Evolutionary conservation across 495 filamentous ascomycete species (phyloP), one percentile per base, ranked within the genome.

Genomic region (Melanomma pulvis-pyrius): DNA sequence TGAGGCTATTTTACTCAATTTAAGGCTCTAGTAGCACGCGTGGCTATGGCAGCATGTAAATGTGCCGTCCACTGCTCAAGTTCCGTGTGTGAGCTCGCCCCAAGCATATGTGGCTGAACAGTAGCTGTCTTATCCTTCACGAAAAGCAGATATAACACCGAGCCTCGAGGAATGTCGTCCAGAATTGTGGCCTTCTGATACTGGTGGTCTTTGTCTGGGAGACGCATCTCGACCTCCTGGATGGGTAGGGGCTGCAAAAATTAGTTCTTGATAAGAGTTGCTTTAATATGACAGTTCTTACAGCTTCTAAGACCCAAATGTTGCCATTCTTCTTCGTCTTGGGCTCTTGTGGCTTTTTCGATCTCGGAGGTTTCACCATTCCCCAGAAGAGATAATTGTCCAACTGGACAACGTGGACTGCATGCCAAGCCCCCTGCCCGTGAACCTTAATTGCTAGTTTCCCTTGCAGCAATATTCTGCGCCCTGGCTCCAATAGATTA

Each of bases 351-450:
- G 2, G 9, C 32, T 53, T 58, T 21, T 34, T n/a, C 5, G 39
- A 17, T 44, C 54, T 63, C 0, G 52, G 59, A 5, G 65, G 19
- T 9, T 63, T 56, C n/a, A 59, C 21, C 12, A 59, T 59, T 15
- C 28, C 65, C 65, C 65, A 68, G 32, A 68, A 47, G 13, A 68
- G 41, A 26, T 58, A 59, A 28, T 68, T 68, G 30, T 68, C 59
- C 0, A 68, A 46, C n/a, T 63, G 21, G 8, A 63, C 46, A 15
- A 19, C 59, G 17, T 68, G 51, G 1, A 68, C 53, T 15, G 34
- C 6, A 8, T 24, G 59, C 65, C 65, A 68, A 9, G 44, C 25
- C 9, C 65, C 65, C 15, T 50, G 13, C 22, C 59, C 53, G 9
- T 44, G 55, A 21, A 63, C 21, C 36, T 58, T 61, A 4, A 68